Base-by-base conservation (phyloP, 495 filamentous ascomycete species). In the Penicillium samsonianum region DNA sequence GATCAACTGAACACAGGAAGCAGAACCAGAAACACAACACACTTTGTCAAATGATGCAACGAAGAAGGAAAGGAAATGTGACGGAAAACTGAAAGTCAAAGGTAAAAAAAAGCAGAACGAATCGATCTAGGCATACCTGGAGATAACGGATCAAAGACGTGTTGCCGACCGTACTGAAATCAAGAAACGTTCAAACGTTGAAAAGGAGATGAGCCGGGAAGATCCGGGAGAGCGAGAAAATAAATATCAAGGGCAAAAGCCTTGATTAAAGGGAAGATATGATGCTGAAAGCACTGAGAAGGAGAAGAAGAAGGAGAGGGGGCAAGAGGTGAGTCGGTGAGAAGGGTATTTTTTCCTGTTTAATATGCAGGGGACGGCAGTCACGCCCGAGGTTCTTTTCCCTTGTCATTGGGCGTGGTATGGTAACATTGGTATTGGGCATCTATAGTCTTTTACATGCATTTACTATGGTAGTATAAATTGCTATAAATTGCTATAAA, bases 181-280 rank as follows among this genome's bases (percentile, higher is more conserved):
- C 50, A 50, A 58, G 63, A 31, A 17, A n/a, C n/a, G n/a, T n/a
- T n/a, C n/a, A n/a, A n/a, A n/a, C n/a, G n/a, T n/a, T n/a, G n/a
- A n/a, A 57, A 43, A 59, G 33, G 28, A 61, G 58, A 60, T 55
- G 30, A 51, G 37, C 53, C 28, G 31, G 30, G 23, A 6, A 45
- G 11, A 25, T 45, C 51, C 51, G 51, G 35, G 16, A 40, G 22
- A 28, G 35, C 49, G 45, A 52, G 17, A 59, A 50, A 68, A 3
- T 5, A 57, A 58, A 55, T 63, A 50, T 58, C 69, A 76, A 75
- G 73, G 73, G 58, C 73, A 62, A 65, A 28, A 56, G 73, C 69
- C 73, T 75, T 74, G 73, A 73, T 64, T 58, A 53, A 57, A 50
- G 4, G 59, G 64, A 59, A 52, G 31, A 33, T 61, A 28, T 28